Conservation (phyloP, 2,329 filamentous ascomycete species). For the Diatrype stigma region DNA sequence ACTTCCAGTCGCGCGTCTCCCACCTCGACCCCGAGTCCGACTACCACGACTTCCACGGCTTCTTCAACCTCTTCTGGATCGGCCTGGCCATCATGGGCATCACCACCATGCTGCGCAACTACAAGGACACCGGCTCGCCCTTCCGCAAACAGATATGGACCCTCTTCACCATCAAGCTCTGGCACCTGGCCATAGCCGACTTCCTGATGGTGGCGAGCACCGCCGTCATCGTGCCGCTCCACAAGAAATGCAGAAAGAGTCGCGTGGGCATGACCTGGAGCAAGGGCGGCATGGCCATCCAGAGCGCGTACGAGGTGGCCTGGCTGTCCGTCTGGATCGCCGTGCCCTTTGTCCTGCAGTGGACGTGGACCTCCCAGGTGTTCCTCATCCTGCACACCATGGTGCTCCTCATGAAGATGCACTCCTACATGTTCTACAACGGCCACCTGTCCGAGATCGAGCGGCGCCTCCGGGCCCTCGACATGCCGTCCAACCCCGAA, state of each 20-base stretch:
- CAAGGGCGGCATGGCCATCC: constrained; percentile 71
- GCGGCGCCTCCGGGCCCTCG: constrained; percentile 73
- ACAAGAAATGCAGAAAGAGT: constrained; percentile 59
- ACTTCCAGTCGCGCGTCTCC: constrained; percentile 85
- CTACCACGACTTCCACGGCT: constrained; percentile 91
- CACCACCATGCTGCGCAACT: constrained; percentile 86
- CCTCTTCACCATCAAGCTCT: constrained; percentile 82
- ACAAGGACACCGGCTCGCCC: constrained; percentile 88
- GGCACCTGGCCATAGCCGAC: constrained; percentile 81
- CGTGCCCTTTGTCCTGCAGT: constrained; percentile 78
- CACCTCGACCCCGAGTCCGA: constrained; percentile 93
- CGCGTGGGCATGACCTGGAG: constrained; percentile 64
- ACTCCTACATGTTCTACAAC: constrained; percentile 98
- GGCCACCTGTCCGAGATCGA: constrained; percentile 88
- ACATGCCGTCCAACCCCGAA: constrained; percentile 60
- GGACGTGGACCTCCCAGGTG: constrained; percentile 97
- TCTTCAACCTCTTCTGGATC: constrained; percentile 98
- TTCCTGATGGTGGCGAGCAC: constrained; percentile 79
- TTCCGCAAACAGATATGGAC: constrained; percentile 83
- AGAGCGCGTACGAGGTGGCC: constrained; percentile 72
- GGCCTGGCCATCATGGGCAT: constrained; percentile 94
- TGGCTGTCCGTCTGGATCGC: constrained; percentile 84
- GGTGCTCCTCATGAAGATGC: constrained; percentile 97
- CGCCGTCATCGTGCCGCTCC: constrained; percentile 66
- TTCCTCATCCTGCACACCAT: constrained; percentile 90